These are phyloP conservation scores for Arachis hypogaea DNA, from an alignment of 306 rosid genomes.

Conservation along the genomic window DNA sequence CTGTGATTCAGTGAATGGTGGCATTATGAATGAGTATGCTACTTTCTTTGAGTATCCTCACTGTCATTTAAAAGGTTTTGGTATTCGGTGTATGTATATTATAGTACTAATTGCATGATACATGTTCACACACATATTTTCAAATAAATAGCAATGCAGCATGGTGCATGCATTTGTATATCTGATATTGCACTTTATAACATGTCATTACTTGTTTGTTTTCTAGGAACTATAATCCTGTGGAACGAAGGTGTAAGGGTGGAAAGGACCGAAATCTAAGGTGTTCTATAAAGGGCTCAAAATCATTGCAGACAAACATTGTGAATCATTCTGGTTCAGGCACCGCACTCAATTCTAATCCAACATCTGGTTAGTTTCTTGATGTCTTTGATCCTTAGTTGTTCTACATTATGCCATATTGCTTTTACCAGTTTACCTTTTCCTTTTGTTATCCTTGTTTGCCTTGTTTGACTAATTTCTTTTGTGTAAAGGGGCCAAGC, in stretches of 20 bases:
- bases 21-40: slow-evolving; percentile 77
- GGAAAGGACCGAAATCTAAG: slow-evolving; percentile 68
- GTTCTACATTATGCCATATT: slow-evolving; percentile 33
- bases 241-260: slow-evolving; percentile 79
- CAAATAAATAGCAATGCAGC: background rate
- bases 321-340: slow-evolving; percentile 39
- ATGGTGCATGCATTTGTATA: slow-evolving; percentile 8
- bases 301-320: slow-evolving; percentile 50
- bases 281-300: slow-evolving; percentile 58
- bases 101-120: slow-evolving; percentile 7
- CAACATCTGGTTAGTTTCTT: slow-evolving; percentile 48
- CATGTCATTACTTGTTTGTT: background rate
- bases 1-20: slow-evolving; percentile 94
- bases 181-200: slow-evolving; percentile 1
- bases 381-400: background rate
- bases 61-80: slow-evolving; percentile 3
- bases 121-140: slow-evolving; percentile 14
- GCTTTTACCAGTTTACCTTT: slow-evolving; percentile 11
- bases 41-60: slow-evolving; percentile 36
- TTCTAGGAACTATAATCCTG: slow-evolving; percentile 81
- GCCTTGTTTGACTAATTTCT: slow-evolving; percentile 30
- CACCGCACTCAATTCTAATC: slow-evolving; percentile 34
- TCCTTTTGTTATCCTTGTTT: background rate
- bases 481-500: slow-evolving; percentile 59
- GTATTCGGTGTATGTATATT: background rate